phyloP scores from a whole-genome alignment of 2,329 filamentous ascomycete genomes.

The Colletotrichum caudatum region DNA sequence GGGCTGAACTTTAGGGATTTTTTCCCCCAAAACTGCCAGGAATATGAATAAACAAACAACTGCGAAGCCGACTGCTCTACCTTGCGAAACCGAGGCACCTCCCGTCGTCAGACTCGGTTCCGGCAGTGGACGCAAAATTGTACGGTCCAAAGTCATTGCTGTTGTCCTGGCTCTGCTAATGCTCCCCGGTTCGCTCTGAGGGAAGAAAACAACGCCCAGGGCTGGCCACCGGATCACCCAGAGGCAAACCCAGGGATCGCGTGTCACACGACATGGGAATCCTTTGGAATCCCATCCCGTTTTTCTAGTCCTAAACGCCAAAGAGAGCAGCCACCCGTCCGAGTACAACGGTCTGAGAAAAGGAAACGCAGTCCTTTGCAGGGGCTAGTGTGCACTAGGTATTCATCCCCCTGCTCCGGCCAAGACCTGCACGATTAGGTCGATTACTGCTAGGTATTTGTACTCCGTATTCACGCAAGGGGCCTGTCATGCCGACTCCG shows the following conservation, averaged over 20 bases:
- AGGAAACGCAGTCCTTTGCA: constrained; percentile 3
- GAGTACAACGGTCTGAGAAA: background rate
- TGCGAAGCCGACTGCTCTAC: background rate
- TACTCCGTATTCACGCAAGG: background rate
- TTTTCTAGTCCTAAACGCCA: background rate
- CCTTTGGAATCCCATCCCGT: background rate
- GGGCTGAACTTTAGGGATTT: background rate
- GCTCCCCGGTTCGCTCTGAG: background rate
- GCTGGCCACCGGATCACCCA: background rate
- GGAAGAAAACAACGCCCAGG: background rate
- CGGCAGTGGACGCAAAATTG: background rate
- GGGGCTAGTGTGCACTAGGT: background rate
- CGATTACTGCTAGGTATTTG: background rate
- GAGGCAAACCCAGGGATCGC: background rate
- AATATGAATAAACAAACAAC: background rate
- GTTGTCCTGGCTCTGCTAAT: background rate
- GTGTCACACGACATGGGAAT: constrained; percentile 7
- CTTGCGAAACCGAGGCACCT: background rate
- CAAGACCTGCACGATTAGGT: constrained; percentile 17
- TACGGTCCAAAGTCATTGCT: background rate
- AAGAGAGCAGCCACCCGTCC: background rate
- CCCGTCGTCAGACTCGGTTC: background rate
- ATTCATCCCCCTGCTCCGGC: constrained; percentile 23
- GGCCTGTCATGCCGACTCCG: background rate
- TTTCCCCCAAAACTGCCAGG: background rate